Conservation (phyloP, 371 early-diverging fungal genomes). For the Mortierella sp. region DNA sequence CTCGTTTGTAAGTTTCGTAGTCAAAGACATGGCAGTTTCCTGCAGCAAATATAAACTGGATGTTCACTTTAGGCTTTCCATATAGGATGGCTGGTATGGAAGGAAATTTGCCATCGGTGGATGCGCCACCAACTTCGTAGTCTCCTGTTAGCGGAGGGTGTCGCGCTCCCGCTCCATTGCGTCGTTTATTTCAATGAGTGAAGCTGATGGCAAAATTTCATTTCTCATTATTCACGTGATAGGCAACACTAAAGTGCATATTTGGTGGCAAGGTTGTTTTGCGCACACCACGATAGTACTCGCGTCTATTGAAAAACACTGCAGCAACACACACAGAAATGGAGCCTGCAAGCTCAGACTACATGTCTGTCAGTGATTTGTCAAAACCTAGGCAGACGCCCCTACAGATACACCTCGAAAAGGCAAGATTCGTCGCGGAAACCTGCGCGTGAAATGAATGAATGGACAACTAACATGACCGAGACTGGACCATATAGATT, state of each 20-base stretch:
- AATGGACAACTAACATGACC: neutral
- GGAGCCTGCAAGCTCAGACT: constrained; percentile 39
- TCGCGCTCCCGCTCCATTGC: neutral
- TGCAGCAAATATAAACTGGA: neutral
- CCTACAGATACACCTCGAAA: constrained; percentile 33
- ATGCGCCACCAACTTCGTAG: neutral
- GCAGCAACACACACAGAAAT: neutral
- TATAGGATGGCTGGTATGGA: constrained; percentile 4
- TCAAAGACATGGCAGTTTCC: constrained; percentile 12
- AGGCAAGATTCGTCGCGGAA: constrained; percentile 11
- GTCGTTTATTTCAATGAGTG: neutral
- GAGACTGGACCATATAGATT: constrained; percentile 25
- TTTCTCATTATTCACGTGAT: neutral
- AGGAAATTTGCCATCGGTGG: neutral
- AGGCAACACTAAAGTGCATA: no score
- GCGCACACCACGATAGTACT: neutral
- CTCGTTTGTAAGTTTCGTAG: constrained; percentile 1
- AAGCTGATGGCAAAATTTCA: no score
- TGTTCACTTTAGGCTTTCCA: neutral
- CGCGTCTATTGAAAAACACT: neutral
- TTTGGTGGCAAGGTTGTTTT: no score
- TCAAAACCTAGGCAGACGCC: constrained; percentile 34
- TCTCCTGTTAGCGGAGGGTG: neutral
- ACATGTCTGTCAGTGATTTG: constrained; percentile 43
- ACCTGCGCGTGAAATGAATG: neutral